A percentile compares a stretch with the other conserved stretches of the same genome.
Evolutionary conservation across 768 basidiomycete species (phyloP).

Genomic region (Trametes maxima): DNA sequence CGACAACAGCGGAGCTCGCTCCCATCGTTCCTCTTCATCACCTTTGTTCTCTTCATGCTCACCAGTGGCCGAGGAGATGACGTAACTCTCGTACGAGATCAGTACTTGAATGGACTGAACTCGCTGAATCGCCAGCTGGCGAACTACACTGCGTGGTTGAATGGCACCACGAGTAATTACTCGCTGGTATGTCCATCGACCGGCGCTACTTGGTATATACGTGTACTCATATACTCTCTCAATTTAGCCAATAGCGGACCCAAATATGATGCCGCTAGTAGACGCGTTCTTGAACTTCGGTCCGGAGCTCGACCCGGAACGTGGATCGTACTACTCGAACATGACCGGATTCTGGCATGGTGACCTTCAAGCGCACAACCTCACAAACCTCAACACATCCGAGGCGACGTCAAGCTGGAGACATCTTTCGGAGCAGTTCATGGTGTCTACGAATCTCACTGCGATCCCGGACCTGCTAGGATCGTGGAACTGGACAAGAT

Average conservation of each 20-base stretch:
- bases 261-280: constrained; percentile 11
- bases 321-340: constrained; percentile 44
- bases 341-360: constrained; percentile 81
- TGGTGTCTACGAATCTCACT: constrained; percentile 58
- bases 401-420: constrained; percentile 49
- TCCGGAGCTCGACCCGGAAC: constrained; percentile 8
- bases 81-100: constrained; percentile 54
- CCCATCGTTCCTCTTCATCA: constrained; percentile 73
- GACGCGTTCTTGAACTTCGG: constrained; percentile 6
- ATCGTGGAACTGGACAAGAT: constrained; percentile 71
- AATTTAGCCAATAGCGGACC: constrained; percentile 13
- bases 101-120: constrained; percentile 66
- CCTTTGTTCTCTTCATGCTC: constrained; percentile 77
- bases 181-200: constrained; percentile 10
- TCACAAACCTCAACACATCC: constrained; percentile 49
- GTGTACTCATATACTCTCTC: not conserved
- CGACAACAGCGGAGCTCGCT: constrained; percentile 59
- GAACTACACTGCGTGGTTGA: constrained; percentile 29
- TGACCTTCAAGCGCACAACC: constrained; percentile 60
- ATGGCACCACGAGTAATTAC: constrained; percentile 18
- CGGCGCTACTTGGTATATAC: not conserved
- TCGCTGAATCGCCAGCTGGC: constrained; percentile 59
- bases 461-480: constrained; percentile 50
- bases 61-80: constrained; percentile 76
- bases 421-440: constrained; percentile 49